Conservation (phyloP, 176 grass and related monocot species). For the Phyllostachys edulis region DNA sequence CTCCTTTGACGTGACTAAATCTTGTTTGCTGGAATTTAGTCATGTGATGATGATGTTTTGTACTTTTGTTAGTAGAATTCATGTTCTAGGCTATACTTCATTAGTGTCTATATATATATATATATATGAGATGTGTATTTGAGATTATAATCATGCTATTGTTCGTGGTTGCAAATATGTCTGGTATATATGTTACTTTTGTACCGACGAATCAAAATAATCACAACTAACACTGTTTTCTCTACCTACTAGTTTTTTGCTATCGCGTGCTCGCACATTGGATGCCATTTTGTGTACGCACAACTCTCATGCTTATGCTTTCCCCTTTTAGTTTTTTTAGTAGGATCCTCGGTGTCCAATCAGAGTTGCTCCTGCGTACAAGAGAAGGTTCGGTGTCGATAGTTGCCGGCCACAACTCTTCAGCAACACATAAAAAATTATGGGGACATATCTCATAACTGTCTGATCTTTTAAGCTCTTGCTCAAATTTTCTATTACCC, state of each 20-base stretch:
- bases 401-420: slow-evolving; percentile 48
- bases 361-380: slow-evolving; percentile 15
- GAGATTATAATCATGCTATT: too few species aligned
- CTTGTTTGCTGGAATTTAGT: too few species aligned
- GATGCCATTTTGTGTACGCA: background rate
- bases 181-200: too few species aligned
- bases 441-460: slow-evolving; percentile 31
- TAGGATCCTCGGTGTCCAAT: slow-evolving; percentile 31
- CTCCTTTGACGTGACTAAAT: too few species aligned
- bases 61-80: too few species aligned
- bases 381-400: slow-evolving; percentile 44
- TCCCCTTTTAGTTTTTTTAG: background rate
- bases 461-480: slow-evolving; percentile 37
- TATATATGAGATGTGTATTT: too few species aligned
- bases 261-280: background rate
- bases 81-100: too few species aligned
- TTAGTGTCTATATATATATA: too few species aligned
- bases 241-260: background rate
- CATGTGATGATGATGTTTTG: too few species aligned
- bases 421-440: background rate
- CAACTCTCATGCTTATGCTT: background rate
- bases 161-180: too few species aligned
- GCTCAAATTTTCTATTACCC: slow-evolving; percentile 16
- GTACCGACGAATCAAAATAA: too few species aligned
- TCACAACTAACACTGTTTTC: too few species aligned